A percentile compares a stretch with the other conserved stretches of the same genome.
Conservation (phyloP, 805 yeast species). For the Isabelozyma heimii region DNA sequence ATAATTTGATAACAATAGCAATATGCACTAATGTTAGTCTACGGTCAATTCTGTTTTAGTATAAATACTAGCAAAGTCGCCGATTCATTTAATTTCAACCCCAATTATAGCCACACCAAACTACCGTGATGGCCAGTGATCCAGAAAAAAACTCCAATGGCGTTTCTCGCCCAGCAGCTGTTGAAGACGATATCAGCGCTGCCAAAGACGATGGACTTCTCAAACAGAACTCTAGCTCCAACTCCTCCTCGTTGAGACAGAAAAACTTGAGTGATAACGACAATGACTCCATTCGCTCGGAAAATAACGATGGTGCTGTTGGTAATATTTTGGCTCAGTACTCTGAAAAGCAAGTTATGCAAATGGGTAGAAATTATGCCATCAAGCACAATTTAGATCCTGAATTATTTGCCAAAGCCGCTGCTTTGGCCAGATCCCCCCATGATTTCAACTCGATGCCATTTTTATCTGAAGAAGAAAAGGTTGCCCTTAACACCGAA, state of each 20-base stretch:
- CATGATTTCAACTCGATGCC: slow-evolving; percentile 55
- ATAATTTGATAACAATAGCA: neutral
- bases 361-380: slow-evolving; percentile 70
- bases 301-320: slow-evolving; percentile 18
- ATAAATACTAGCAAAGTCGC: neutral
- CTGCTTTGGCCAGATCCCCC: slow-evolving; percentile 58
- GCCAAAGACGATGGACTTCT: slow-evolving; percentile 9
- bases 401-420: slow-evolving; percentile 60
- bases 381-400: slow-evolving; percentile 51
- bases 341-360: slow-evolving; percentile 60
- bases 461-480: slow-evolving; percentile 45
- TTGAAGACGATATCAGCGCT: neutral
- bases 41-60: neutral
- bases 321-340: slow-evolving; percentile 56
- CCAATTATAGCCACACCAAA: no score
- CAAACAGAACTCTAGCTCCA: slow-evolving; percentile 12
- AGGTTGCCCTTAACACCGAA: slow-evolving; percentile 46
- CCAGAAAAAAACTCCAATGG: neutral
- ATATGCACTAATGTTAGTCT: neutral
- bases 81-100: neutral
- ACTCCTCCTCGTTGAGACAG: slow-evolving; percentile 8
- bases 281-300: slow-evolving; percentile 15
- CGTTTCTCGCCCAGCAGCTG: neutral
- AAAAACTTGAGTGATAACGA: slow-evolving; percentile 10
- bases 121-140: neutral